A percentile compares a stretch with the other conserved stretches of the same genome.
Conservation (phyloP, 2,329 filamentous ascomycete genomes). For the Blastomyces silverae region DNA sequence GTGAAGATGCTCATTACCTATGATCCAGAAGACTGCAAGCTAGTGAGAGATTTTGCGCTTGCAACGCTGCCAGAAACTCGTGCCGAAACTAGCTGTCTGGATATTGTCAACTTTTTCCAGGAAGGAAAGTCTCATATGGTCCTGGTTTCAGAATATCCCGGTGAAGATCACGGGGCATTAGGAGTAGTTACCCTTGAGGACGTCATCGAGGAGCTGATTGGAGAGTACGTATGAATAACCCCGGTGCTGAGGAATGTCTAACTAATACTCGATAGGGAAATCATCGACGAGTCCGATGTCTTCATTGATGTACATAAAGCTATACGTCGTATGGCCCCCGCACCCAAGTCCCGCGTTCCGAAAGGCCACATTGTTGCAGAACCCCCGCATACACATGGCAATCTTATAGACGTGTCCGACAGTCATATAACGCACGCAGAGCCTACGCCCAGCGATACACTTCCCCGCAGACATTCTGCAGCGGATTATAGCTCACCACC, state of each 20-base stretch:
- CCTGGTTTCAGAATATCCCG: constrained; percentile 80
- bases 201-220: constrained; percentile 96
- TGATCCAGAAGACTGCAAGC: constrained; percentile 84
- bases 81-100: constrained; percentile 90
- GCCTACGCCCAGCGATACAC: constrained; percentile 22
- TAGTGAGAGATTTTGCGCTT: constrained; percentile 82
- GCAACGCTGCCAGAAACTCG: constrained; percentile 92
- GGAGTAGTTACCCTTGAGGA: constrained; percentile 96
- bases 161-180: constrained; percentile 81
- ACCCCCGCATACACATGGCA: constrained; percentile 31
- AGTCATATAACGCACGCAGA: constrained; percentile 28
- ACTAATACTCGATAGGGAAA: constrained; percentile 59
- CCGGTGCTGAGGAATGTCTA: constrained; percentile 5
- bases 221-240: constrained; percentile 62
- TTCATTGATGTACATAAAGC: constrained; percentile 98
- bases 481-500: constrained; percentile 30
- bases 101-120: constrained; percentile 99
- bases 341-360: constrained; percentile 66
- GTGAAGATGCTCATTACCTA: constrained; percentile 99
- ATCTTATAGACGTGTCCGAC: constrained; percentile 45
- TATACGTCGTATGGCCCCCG: constrained; percentile 78
- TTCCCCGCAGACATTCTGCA: constrained; percentile 31
- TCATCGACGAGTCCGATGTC: constrained; percentile 97
- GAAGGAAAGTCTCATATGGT: constrained; percentile 99
- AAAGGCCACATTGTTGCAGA: constrained; percentile 50